These are phyloP conservation scores for Aurifilum marmelostoma DNA, from an alignment of 2,329 filamentous ascomycete species.

Conservation along the genomic window DNA sequence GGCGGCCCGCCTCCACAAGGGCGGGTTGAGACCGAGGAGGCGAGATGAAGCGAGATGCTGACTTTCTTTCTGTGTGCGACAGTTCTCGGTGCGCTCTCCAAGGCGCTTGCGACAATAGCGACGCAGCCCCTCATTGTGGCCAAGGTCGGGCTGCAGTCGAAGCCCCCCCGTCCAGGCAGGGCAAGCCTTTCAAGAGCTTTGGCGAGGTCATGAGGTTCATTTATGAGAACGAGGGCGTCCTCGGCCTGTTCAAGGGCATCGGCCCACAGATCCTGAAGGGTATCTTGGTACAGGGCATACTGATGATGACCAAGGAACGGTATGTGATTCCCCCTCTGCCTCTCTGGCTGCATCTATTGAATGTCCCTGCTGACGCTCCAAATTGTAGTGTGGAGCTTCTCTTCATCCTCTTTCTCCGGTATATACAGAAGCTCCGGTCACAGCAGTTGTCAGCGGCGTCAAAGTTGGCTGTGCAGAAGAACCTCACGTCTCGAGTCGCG, in stretches of 20 bases:
- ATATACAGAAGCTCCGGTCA: constrained; percentile 71
- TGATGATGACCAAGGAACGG: constrained; percentile 99
- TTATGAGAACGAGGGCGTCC: constrained; percentile 78
- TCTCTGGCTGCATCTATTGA: neutral
- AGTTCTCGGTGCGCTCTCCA: constrained; percentile 93
- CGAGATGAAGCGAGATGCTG: neutral
- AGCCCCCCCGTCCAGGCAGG: constrained; percentile 82
- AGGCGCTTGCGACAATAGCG: constrained; percentile 84
- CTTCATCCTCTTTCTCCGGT: constrained; percentile 85
- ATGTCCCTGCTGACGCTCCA: constrained; percentile 22
- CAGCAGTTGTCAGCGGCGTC: constrained; percentile 71
- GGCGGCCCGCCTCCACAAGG: too few relatives aligned
- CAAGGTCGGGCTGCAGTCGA: constrained; percentile 94
- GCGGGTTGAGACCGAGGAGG: too few relatives aligned
- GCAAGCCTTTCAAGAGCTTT: constrained; percentile 92
- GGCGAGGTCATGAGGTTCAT: constrained; percentile 95
- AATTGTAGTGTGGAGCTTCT: constrained; percentile 75
- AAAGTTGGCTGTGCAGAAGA: constrained; percentile 65
- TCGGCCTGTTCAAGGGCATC: constrained; percentile 95
- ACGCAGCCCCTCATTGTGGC: constrained; percentile 97
- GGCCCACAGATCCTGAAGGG: constrained; percentile 93
- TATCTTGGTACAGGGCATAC: constrained; percentile 86
- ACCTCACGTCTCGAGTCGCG: constrained; percentile 37
- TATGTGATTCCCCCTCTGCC: constrained; percentile 43
- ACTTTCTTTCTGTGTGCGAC: constrained; percentile 8